Base-by-base conservation (phyloP, 1,139 yeast species). In the Kodamaea suecica region DNA sequence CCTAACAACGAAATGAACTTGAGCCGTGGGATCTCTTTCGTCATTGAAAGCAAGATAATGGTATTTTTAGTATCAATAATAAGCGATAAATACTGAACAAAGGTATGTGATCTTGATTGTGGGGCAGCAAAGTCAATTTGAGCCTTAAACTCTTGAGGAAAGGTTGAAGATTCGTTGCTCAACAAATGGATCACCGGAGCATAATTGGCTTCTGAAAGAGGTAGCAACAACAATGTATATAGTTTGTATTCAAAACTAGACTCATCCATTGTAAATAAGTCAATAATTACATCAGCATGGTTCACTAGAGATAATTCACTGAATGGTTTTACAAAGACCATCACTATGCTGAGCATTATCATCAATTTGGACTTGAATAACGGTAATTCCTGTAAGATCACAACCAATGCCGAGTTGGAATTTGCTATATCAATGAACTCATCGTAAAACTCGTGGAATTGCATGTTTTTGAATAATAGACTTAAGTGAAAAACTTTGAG, bases 11-110 rank as follows among this genome's bases (percentile, higher is more conserved):
- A 38, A 2, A 63, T 36, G 36, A 64, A 23, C 33, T 54, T 54
- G 7, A 24, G 21, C 7, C 57, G 39, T 1, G 63, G 45, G 7
- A 63, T 55, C 24, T 48, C 41, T 28, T 45, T 48, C 1, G 56
- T 49, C 23, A 52, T 47, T 3, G 66, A 53, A 27, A 65, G 40
- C 10, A 63, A 45, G 31, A 61, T 38, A 16, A 64, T 41, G 29
- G 60, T 57, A 14, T 48, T 48, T 42, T 65, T 65, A 39, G 53
- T 47, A 38, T 61, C 66, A 15, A 64, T 52, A 8, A 61, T 49
- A n/a, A 43, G 39, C 12, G 38, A 38, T 20, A 60, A 34, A 37
- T 55, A 59, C 4, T 43, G 43, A 24, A 56, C 37, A 35, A 64
- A 64, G 15, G 43, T 40, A 26, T 38, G 35, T 14, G 33, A 29